Evolutionary conservation across 495 filamentous ascomycete species (phyloP).

Genomic region (Trichocladium uniseriatum): DNA sequence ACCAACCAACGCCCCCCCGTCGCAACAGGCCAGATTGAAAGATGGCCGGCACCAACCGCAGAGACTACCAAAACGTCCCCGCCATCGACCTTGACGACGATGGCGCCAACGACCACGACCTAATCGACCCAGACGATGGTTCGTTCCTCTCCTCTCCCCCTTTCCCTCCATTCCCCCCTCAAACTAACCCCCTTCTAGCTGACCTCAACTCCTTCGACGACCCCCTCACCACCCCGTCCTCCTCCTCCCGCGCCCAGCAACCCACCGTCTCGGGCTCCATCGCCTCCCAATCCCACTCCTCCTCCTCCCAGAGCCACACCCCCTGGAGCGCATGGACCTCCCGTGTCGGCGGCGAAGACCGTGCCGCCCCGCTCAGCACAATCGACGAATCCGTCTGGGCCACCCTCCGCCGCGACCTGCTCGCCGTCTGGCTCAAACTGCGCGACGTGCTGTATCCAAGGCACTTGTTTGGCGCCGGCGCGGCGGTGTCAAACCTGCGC

Average conservation of each 20-base stretch:
- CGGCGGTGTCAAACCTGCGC: slow-evolving; percentile 25
- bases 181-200: slow-evolving; percentile 33
- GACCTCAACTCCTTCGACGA: slow-evolving; percentile 89
- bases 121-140: slow-evolving; percentile 97
- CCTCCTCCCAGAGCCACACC: neutral
- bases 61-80: slow-evolving; percentile 56
- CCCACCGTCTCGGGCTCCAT: slow-evolving; percentile 82
- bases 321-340: slow-evolving; percentile 69
- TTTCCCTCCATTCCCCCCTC: too few species aligned
- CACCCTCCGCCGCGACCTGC: slow-evolving; percentile 79
- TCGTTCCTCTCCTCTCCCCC: neutral
- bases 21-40: neutral
- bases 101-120: slow-evolving; percentile 43
- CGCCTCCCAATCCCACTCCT: slow-evolving; percentile 17
- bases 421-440: slow-evolving; percentile 96
- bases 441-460: slow-evolving; percentile 95
- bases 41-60: slow-evolving; percentile 13
- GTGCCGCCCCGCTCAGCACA: slow-evolving; percentile 82
- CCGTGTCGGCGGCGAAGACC: slow-evolving; percentile 85
- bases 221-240: slow-evolving; percentile 45
- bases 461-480: slow-evolving; percentile 54
- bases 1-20: neutral
- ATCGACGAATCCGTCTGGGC: slow-evolving; percentile 97
- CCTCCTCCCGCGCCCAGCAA: slow-evolving; percentile 50
- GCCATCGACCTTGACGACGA: slow-evolving; percentile 73